A percentile compares a stretch with the other conserved stretches of the same genome.
Evolutionary conservation across 352 stramenopile species (phyloP).

Genomic region (Phytopythium aichiense): DNA sequence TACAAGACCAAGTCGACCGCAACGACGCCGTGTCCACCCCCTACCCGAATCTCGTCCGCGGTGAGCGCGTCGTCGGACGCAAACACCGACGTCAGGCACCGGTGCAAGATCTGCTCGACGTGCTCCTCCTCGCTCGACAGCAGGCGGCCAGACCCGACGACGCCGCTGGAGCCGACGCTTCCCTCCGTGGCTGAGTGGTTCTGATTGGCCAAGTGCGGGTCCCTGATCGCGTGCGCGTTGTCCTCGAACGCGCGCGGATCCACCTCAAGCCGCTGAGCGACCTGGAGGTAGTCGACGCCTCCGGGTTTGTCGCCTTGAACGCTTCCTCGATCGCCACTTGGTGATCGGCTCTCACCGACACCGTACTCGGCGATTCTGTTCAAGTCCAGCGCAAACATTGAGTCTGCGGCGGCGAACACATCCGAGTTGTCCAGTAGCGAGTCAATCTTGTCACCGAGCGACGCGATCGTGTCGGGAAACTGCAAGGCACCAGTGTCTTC

Average conservation of each 20-base stretch:
- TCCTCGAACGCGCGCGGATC: slow-evolving; percentile 30
- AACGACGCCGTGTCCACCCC: neutral
- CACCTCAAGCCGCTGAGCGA: slow-evolving; percentile 31
- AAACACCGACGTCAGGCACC: slow-evolving; percentile 77
- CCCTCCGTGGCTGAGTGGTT: slow-evolving; percentile 23
- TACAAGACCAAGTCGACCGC: neutral
- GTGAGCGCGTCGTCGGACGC: slow-evolving; percentile 68
- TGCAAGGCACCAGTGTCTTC: neutral
- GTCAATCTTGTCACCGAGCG: slow-evolving; percentile 31
- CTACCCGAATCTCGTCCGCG: slow-evolving; percentile 49
- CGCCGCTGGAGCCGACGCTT: slow-evolving; percentile 10
- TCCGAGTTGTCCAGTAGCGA: slow-evolving; percentile 19
- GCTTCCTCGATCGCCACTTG: neutral
- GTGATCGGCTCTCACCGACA: neutral
- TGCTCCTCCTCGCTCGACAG: slow-evolving; percentile 71
- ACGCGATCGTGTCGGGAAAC: neutral
- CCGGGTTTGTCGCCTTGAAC: slow-evolving; percentile 8
- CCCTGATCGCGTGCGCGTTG: slow-evolving; percentile 31
- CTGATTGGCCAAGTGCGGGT: slow-evolving; percentile 44
- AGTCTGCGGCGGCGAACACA: slow-evolving; percentile 1
- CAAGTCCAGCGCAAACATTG: slow-evolving; percentile 24
- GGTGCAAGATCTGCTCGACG: slow-evolving; percentile 79
- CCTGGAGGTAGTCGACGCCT: slow-evolving; percentile 6
- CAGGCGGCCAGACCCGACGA: slow-evolving; percentile 19
- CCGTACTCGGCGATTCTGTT: slow-evolving; percentile 13